A percentile compares a stretch with the other conserved stretches of the same genome.
Conservation (phyloP, 169 alveolate genomes). For the Plasmodium gallinaceum region DNA sequence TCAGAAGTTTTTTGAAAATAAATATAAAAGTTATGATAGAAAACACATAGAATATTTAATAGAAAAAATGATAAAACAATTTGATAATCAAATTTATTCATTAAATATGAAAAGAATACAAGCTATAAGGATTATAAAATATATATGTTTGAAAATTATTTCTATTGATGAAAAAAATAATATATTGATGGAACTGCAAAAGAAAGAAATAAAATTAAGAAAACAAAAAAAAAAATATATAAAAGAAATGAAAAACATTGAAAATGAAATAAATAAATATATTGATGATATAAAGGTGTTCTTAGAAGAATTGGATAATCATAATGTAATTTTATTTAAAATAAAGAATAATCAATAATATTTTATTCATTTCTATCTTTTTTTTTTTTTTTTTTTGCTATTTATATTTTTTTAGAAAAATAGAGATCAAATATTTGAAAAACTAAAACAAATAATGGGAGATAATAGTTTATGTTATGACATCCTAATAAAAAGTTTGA, state of each 20-base stretch:
- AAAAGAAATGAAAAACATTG: slow-evolving; percentile 53
- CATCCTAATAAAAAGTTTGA: slow-evolving; percentile 13
- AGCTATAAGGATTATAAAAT: slow-evolving; percentile 52
- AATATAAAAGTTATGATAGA: slow-evolving; percentile 9
- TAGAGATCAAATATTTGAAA: slow-evolving; percentile 23
- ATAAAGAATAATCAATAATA: background rate
- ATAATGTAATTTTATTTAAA: slow-evolving; percentile 25
- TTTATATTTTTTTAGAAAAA: slow-evolving; percentile 4
- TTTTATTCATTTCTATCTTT: background rate
- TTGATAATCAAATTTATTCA: background rate
- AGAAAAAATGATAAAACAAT: slow-evolving; percentile 11
- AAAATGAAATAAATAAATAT: slow-evolving; percentile 34
- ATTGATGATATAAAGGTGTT: slow-evolving; percentile 18
- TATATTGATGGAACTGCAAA: slow-evolving; percentile 19
- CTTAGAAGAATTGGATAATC: slow-evolving; percentile 23
- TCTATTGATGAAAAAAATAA: slow-evolving; percentile 38
- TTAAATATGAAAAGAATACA: slow-evolving; percentile 36
- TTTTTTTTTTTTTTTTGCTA: background rate
- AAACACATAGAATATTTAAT: slow-evolving; percentile 13
- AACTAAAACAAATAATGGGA: slow-evolving; percentile 28
- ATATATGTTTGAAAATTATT: slow-evolving; percentile 24
- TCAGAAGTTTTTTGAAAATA: slow-evolving; percentile 10
- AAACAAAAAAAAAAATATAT: slow-evolving; percentile 42
- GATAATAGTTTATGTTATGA: slow-evolving; percentile 26
- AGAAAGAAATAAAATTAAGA: slow-evolving; percentile 34